A percentile compares a stretch with the other conserved stretches of the same genome.
Evolutionary conservation across 73 alveolate genomes (phyloP).

Genomic region (Paramecium bursaria): DNA sequence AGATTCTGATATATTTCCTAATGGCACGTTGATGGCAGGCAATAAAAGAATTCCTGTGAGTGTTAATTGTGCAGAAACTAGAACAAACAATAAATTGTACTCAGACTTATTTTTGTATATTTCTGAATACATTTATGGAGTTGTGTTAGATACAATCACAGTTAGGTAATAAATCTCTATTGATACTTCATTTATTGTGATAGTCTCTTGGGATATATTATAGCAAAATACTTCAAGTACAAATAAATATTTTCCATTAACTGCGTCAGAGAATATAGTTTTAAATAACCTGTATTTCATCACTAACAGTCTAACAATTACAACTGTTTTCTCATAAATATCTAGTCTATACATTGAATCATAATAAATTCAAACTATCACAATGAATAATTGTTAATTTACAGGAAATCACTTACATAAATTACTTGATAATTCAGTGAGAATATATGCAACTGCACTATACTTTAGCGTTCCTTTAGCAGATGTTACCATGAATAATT

Average conservation of each 20-base stretch:
- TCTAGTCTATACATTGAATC: background rate
- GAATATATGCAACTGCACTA: background rate
- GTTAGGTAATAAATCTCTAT: background rate
- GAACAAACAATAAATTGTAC: background rate
- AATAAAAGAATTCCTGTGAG: constrained; percentile 4
- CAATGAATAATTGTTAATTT: background rate
- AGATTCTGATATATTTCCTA: too few species aligned
- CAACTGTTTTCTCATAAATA: background rate
- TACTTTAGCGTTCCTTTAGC: background rate
- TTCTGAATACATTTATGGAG: constrained; percentile 1
- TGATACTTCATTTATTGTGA: constrained; percentile 1
- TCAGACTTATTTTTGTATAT: background rate
- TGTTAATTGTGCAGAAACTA: constrained; percentile 19
- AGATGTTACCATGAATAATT: background rate
- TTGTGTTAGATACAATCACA: background rate
- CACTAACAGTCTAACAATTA: background rate
- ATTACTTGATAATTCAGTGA: constrained; percentile 1
- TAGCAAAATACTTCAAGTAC: constrained; percentile 9
- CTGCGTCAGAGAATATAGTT: background rate
- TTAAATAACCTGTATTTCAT: constrained; percentile 14
- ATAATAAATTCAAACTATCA: background rate
- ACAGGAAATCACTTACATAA: constrained; percentile 22
- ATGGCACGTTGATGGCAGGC: too few species aligned
- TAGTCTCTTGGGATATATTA: constrained; percentile 33
- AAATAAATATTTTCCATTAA: background rate